Conservation (phyloP, 257 asterid species). For the Leptodermis oblonga region DNA sequence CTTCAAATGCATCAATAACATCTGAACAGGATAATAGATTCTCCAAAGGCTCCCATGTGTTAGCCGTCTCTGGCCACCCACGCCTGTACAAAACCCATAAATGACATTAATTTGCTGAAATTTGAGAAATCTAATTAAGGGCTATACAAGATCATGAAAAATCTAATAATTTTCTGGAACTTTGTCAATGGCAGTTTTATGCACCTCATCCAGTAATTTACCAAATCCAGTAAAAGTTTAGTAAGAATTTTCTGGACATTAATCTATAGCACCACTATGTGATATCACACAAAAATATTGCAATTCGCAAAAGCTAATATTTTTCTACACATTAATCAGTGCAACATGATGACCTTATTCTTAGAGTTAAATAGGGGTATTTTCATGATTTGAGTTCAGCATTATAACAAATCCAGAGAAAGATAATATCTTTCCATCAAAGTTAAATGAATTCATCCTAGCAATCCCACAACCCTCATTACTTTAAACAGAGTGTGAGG, state of each 20-base stretch:
- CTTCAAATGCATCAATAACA: slow-evolving; percentile 73
- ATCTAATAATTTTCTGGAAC: neutral
- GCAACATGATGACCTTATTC: too few species aligned
- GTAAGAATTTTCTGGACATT: slow-evolving; percentile 3
- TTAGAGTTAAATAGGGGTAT: too few species aligned
- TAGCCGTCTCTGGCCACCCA: slow-evolving; percentile 84
- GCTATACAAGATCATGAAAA: neutral
- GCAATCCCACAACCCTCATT: too few species aligned
- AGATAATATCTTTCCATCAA: too few species aligned
- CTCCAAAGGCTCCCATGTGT: slow-evolving; percentile 91
- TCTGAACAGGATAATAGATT: slow-evolving; percentile 61
- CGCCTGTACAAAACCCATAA: slow-evolving; percentile 51
- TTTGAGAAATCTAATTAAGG: slow-evolving; percentile 6
- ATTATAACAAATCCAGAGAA: too few species aligned
- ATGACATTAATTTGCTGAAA: slow-evolving; percentile 22
- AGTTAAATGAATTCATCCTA: too few species aligned
- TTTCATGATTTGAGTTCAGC: too few species aligned
- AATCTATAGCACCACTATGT: slow-evolving; percentile 20
- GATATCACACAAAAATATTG: neutral
- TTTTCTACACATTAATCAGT: neutral
- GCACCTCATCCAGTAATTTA: neutral
- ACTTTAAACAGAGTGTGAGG: too few species aligned
- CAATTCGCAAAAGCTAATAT: neutral
- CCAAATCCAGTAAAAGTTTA: slow-evolving; percentile 11
- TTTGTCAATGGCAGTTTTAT: neutral